Conservation (phyloP, 768 basidiomycete genomes). For the Mycena capillaripes region DNA sequence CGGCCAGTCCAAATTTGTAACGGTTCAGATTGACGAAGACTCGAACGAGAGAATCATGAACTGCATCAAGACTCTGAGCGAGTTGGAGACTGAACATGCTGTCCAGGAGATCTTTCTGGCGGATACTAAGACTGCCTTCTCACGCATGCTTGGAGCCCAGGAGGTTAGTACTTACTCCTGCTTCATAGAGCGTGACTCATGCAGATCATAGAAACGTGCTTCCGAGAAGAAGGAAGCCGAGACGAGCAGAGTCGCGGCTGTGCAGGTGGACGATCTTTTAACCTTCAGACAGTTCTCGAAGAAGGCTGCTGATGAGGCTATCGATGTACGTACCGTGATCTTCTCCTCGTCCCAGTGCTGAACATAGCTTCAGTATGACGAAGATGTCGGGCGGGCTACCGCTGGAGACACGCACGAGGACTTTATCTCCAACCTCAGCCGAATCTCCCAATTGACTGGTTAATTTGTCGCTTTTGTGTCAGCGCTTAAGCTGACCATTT, state of each 20-base stretch:
- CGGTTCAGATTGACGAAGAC: slow-evolving; percentile 98
- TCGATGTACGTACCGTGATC: slow-evolving; percentile 65
- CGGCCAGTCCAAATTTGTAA: slow-evolving; percentile 95
- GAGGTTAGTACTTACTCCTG: slow-evolving; percentile 67
- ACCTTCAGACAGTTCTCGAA: slow-evolving; percentile 96
- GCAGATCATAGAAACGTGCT: slow-evolving; percentile 79
- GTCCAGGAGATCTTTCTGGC: slow-evolving; percentile 83
- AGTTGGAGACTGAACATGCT: slow-evolving; percentile 69
- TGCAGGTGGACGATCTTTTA: slow-evolving; percentile 95
- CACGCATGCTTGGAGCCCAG: slow-evolving; percentile 95
- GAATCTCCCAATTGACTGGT: slow-evolving; percentile 92
- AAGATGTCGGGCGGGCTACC: slow-evolving; percentile 91
- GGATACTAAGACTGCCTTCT: slow-evolving; percentile 92
- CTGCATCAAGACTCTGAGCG: slow-evolving; percentile 94
- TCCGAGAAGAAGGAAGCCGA: slow-evolving; percentile 92
- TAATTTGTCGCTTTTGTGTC: too few species aligned
- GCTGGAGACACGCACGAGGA: slow-evolving; percentile 87
- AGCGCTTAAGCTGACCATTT: too few species aligned
- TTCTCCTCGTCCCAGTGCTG: background rate
- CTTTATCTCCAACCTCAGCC: slow-evolving; percentile 93
- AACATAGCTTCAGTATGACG: slow-evolving; percentile 74
- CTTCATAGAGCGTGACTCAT: background rate
- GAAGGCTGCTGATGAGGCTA: slow-evolving; percentile 85
- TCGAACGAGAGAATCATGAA: slow-evolving; percentile 96
- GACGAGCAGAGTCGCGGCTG: slow-evolving; percentile 68